Base-by-base conservation (phyloP, 768 basidiomycete genomes). In the Rhodotorula babjevae region DNA sequence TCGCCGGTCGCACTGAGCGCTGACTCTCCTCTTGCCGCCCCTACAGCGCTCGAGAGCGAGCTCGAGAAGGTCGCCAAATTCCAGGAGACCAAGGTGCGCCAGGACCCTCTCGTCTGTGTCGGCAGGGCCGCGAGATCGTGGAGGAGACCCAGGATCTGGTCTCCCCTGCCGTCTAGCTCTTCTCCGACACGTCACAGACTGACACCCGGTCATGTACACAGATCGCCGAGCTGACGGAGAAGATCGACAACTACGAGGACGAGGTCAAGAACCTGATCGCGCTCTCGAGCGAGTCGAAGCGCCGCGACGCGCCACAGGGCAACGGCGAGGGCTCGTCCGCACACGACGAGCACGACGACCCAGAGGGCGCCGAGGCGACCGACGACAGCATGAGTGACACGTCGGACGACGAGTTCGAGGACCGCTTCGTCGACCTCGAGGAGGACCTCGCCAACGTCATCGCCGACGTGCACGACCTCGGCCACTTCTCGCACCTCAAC, bases 371-470 rank as follows among this genome's bases (percentile, higher is more conserved):
- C 7, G 65, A 33, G 4, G 77, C 36, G 58, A 42, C 79, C 65
- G 79, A 81, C 44, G 80, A 82, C 61, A 85, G 84, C 55, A 84
- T 84, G 70, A 84, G 84, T 47, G 83, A 76, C n/a, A 77, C 75
- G n/a, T 82, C 80, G 14, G 83, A 83, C 44, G 84, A 82, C 33
- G 84, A 79, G 52, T 83, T 93, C 19, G 93, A 96, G 78, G 91
- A 91, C 62, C 85, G 88, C 31, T 99, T 96, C 80, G 87, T 89
- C 72, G 85, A 85, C 25, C 83, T 98, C 29, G 93, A 98, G 82
- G 94, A 96, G 79, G 92, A 94, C 79, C 91, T 98, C 29, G 95
- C 94, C 1, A 90, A 87, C 55, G 86, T 99, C 57, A 95, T 99
- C 27, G 95, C 95, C 1, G 84, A 85, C 72, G 84, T 84, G 9